Conservation (phyloP, 2,329 filamentous ascomycete genomes). For the Colletotrichum nymphaeae region DNA sequence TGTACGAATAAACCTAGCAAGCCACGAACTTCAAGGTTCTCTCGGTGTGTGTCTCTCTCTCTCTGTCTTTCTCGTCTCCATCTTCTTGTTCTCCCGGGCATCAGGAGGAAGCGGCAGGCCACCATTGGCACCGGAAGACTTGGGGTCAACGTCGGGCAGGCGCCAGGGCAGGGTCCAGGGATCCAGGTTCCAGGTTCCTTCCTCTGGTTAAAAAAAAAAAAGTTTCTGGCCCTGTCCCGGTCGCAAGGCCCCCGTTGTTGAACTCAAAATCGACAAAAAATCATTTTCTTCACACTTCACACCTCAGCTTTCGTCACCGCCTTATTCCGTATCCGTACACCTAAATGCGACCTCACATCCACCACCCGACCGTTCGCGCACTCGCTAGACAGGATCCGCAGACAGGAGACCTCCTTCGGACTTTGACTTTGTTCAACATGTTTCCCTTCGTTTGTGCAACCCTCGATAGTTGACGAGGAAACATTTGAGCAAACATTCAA, state of each 20-base stretch:
- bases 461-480: not conserved
- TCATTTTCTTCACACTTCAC: not conserved
- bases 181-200: not conserved
- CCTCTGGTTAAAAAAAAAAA: not conserved
- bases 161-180: not conserved
- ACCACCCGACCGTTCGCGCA: not conserved
- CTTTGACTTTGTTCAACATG: not conserved
- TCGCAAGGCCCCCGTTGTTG: slow-evolving; percentile 1
- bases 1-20: not conserved
- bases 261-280: slow-evolving; percentile 22
- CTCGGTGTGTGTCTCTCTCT: no score
- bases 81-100: not conserved
- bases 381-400: not conserved
- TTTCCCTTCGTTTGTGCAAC: not conserved
- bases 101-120: slow-evolving; percentile 12
- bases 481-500: not conserved
- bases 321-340: not conserved
- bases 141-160: slow-evolving; percentile 2
- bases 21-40: not conserved
- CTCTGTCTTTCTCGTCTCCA: no score
- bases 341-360: slow-evolving; percentile 30
- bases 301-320: slow-evolving; percentile 23
- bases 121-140: not conserved
- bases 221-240: slow-evolving; percentile 15
- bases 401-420: not conserved